These are phyloP conservation scores for Crotalaria pallida DNA, from an alignment of 306 rosid species.

Conservation along the genomic window DNA sequence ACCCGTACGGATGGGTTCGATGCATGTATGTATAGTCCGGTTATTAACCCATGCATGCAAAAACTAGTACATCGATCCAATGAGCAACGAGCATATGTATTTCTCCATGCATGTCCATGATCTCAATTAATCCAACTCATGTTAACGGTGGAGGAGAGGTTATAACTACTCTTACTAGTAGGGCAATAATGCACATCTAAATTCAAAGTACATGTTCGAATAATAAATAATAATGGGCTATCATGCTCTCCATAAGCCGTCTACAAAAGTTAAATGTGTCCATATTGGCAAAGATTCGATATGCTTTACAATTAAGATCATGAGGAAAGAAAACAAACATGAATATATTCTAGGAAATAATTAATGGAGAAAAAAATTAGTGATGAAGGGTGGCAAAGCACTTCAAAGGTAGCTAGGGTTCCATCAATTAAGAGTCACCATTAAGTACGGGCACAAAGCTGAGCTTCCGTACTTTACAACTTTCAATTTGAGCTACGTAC, in stretches of 20 bases:
- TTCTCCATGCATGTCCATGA: no score
- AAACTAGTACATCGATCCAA: no score
- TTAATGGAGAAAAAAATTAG: neutral
- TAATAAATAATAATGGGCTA: neutral
- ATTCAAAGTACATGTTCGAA: neutral
- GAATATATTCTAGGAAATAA: neutral
- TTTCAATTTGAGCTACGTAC: neutral
- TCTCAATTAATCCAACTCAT: neutral
- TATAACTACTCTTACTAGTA: neutral
- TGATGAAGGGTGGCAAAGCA: neutral
- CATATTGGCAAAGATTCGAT: neutral
- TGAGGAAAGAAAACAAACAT: neutral
- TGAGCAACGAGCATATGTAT: no score
- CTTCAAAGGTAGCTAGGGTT: neutral
- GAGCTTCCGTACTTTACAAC: neutral
- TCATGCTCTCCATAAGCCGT: neutral
- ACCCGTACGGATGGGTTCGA: neutral
- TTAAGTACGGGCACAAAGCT: neutral
- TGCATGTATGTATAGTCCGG: neutral
- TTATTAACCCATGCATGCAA: neutral
- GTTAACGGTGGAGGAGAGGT: neutral
- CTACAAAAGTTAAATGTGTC: neutral
- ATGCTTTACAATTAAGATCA: constrained; percentile 9
- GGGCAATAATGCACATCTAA: neutral
- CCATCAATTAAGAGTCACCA: neutral